phyloP scores from a whole-genome alignment of 2,329 filamentous ascomycete species.

The Phaeosphaeria sp. region DNA sequence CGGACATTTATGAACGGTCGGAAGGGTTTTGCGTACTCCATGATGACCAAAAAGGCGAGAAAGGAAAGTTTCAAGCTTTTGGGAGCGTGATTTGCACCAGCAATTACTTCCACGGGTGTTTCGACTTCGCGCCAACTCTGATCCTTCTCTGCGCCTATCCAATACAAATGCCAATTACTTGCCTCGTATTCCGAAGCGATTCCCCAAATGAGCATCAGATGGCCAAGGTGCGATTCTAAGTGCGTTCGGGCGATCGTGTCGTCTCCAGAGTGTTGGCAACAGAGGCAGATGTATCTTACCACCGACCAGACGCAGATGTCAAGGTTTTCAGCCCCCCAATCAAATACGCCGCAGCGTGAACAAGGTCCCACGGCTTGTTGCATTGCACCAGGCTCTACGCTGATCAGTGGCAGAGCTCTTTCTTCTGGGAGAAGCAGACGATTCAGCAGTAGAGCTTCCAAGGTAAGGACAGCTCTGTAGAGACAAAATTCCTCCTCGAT shows the following conservation, averaged over 20 bases:
- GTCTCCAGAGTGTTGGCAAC: neutral
- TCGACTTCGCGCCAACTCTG: neutral
- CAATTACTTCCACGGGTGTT: neutral
- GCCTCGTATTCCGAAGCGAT: neutral
- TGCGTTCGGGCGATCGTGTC: neutral
- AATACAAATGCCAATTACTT: neutral
- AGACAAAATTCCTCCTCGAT: neutral
- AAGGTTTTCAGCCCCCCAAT: neutral
- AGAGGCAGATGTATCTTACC: neutral
- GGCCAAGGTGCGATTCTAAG: neutral
- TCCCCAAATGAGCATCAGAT: neutral
- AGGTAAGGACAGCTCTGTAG: neutral
- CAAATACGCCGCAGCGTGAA: neutral
- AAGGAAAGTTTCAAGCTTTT: neutral
- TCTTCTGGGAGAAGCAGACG: neutral
- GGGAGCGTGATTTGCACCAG: neutral
- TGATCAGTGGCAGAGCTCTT: neutral
- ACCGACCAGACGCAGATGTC: neutral
- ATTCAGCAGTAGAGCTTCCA: neutral
- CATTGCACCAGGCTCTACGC: neutral
- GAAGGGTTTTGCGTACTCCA: neutral
- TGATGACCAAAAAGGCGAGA: neutral
- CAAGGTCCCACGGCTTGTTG: neutral
- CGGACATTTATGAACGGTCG: neutral
- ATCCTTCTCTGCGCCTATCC: neutral